phyloP scores from a whole-genome alignment of 495 filamentous ascomycete genomes.

The Pyrenula aspistea region DNA sequence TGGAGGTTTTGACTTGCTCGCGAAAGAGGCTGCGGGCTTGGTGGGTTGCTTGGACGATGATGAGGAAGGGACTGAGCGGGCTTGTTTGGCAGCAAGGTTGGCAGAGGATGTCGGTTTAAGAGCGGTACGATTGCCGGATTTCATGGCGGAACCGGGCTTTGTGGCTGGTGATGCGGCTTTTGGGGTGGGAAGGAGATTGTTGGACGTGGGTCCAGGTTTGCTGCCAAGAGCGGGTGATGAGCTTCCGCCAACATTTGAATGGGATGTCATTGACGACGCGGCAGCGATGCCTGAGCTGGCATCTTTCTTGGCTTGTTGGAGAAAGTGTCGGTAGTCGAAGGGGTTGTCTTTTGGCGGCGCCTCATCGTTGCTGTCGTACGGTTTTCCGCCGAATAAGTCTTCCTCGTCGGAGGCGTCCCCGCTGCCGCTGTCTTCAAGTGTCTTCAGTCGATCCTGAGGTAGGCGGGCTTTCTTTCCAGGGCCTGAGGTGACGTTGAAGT shows the following conservation, averaged over 20 bases:
- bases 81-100: slow-evolving; percentile 6
- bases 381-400: slow-evolving; percentile 13
- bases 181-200: slow-evolving; percentile 17
- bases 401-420: slow-evolving; percentile 25
- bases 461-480: slow-evolving; percentile 33
- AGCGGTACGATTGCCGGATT: not conserved
- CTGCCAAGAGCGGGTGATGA: slow-evolving; percentile 15
- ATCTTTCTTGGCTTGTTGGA: slow-evolving; percentile 28
- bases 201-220: slow-evolving; percentile 18
- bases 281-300: slow-evolving; percentile 22
- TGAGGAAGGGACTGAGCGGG: slow-evolving; percentile 1
- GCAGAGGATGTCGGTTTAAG: slow-evolving; percentile 5
- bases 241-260: slow-evolving; percentile 20
- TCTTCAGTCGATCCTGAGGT: slow-evolving; percentile 29
- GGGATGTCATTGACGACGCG: slow-evolving; percentile 22
- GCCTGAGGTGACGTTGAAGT: slow-evolving; percentile 44
- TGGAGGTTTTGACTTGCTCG: slow-evolving; percentile 14
- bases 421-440: slow-evolving; percentile 32
- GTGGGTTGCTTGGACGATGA: not conserved
- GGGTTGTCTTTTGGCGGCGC: slow-evolving; percentile 41
- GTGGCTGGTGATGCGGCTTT: slow-evolving; percentile 16
- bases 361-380: slow-evolving; percentile 21
- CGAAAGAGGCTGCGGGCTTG: slow-evolving; percentile 5
- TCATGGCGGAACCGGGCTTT: not conserved
- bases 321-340: slow-evolving; percentile 48